A percentile compares a stretch with the other conserved stretches of the same genome.
Conservation (phyloP, 2,329 filamentous ascomycete species). For the Fusarium transvaalense region DNA sequence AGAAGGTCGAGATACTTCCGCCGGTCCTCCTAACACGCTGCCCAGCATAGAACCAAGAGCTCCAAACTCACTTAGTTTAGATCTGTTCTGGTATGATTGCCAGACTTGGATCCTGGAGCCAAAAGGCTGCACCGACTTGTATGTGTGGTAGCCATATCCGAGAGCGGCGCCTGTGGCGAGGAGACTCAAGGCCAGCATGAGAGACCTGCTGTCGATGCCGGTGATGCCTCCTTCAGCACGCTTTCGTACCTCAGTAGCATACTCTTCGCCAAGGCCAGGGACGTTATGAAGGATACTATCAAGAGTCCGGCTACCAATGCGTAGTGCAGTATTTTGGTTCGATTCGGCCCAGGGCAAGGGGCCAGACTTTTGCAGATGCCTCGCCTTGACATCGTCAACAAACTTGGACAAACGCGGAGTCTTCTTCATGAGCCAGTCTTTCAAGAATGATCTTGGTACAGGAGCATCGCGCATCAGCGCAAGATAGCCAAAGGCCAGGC, state of each 20-base stretch:
- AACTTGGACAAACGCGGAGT: slow-evolving; percentile 51
- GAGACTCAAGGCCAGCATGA: slow-evolving; percentile 52
- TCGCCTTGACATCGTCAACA: slow-evolving; percentile 49
- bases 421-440: slow-evolving; percentile 57
- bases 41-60: slow-evolving; percentile 61
- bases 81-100: slow-evolving; percentile 49
- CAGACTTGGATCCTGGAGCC: slow-evolving; percentile 61
- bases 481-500: slow-evolving; percentile 83
- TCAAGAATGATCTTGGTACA: slow-evolving; percentile 58
- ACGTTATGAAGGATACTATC: slow-evolving; percentile 54
- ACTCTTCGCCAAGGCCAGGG: slow-evolving; percentile 54
- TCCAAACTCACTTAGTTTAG: slow-evolving; percentile 59
- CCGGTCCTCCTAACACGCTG: slow-evolving; percentile 49
- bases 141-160: slow-evolving; percentile 56
- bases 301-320: slow-evolving; percentile 50
- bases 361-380: slow-evolving; percentile 33
- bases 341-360: slow-evolving; percentile 49
- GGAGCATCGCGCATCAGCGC: slow-evolving; percentile 72
- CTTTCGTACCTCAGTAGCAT: slow-evolving; percentile 55
- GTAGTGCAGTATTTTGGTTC: slow-evolving; percentile 38
- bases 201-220: slow-evolving; percentile 51
- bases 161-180: slow-evolving; percentile 56
- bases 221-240: slow-evolving; percentile 52
- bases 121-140: slow-evolving; percentile 59
- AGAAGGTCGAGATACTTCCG: slow-evolving; percentile 25